Evolutionary conservation across 306 rosid species (phyloP), one percentile per base, ranked within the genome.

Genomic region (Mimosa bimucronata): DNA sequence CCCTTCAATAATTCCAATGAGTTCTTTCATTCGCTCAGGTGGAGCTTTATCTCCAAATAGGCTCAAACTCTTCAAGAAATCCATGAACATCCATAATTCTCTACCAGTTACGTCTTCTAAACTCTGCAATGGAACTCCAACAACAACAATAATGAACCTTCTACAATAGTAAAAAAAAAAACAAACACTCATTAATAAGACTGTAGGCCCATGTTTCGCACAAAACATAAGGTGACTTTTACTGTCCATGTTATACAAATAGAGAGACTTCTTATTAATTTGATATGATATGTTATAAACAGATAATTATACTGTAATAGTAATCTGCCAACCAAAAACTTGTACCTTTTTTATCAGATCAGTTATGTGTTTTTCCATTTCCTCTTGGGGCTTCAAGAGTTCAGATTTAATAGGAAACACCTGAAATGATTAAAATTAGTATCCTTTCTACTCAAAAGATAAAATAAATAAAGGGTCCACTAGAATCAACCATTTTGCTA

Each of bases 301-400:
- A 42, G 21, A 18, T 15, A 77, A 65, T 18, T 41, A 46, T 57
- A 50, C 26, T 45, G 66, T 77, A 73, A 53, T 75, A 80, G 18
- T 23, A 74, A 74, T 52, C 14, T 64, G 83, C 42, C 69, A 71
- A 64, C 68, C 44, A 72, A 85, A 52, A 71, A 66, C 25, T 31
- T 12, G 82, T 66, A 92, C 99, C 91, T 88, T 95, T 85, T 95
- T 93, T 77, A 95, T 90, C 80, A 95, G 87, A 85, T 95, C 97
- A 73, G 99, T 95, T 80, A 95, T 95, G 81, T 95, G 97, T 78
- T 97, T 90, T 87, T 95, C 98, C 99, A 93, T 95, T 86, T 93
- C 98, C 81, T 93, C 98, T 46, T 81, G 96, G 73, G 98, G 99
- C 86, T 91, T 95, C 87, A 95, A 77, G 62, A 95, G 89, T 86